These are phyloP conservation scores for Wickerhamiella kazuoi DNA, from an alignment of 805 yeast species.

Conservation along the genomic window DNA sequence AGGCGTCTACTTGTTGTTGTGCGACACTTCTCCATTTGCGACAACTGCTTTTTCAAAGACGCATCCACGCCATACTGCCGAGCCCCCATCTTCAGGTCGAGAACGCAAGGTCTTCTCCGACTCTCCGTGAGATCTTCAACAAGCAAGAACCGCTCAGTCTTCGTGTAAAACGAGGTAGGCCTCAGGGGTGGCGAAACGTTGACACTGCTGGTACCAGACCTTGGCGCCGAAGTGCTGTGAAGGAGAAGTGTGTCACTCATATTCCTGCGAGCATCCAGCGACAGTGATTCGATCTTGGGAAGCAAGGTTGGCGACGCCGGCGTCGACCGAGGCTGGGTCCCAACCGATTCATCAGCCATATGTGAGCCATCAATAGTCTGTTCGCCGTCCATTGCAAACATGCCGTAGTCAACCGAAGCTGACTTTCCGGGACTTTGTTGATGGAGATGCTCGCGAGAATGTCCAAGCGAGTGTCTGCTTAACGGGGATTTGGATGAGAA, in stretches of 20 bases:
- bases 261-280: background rate
- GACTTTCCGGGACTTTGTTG: background rate
- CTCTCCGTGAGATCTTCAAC: conserved; percentile 81
- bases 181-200: conserved; percentile 14
- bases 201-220: background rate
- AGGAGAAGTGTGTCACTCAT: background rate
- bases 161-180: conserved; percentile 21
- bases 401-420: conserved; percentile 18
- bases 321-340: conserved; percentile 1
- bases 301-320: conserved; percentile 3
- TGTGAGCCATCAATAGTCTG: background rate
- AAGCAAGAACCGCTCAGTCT: conserved; percentile 65
- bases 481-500: conserved; percentile 21
- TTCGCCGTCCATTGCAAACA: conserved; percentile 30
- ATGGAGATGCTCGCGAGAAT: background rate
- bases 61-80: conserved; percentile 97
- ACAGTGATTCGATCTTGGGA: background rate
- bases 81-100: conserved; percentile 96
- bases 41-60: conserved; percentile 42
- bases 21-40: conserved; percentile 69
- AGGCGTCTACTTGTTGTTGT: conserved; percentile 61
- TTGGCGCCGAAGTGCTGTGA: background rate
- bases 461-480: background rate
- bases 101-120: conserved; percentile 70
- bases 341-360: background rate